Evolutionary conservation across 352 stramenopile genomes (phyloP).

Genomic region (Phytophthora cactorum): DNA sequence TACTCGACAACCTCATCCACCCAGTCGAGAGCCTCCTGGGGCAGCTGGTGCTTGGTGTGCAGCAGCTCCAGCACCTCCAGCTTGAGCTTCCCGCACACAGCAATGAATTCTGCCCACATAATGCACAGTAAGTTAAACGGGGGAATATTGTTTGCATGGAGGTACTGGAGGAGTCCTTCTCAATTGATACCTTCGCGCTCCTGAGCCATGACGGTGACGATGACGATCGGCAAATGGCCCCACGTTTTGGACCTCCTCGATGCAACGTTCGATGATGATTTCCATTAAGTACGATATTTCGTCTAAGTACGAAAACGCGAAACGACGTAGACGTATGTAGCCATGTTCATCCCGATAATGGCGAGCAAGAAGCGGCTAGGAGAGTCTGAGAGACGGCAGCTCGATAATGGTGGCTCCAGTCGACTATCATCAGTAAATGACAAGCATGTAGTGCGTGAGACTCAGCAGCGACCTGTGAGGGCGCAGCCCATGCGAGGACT

Average conservation of each 20-base stretch:
- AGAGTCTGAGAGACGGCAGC: slow-evolving; percentile 16
- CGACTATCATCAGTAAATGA: slow-evolving; percentile 9
- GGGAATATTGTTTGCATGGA: background rate
- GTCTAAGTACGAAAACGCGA: slow-evolving; percentile 22
- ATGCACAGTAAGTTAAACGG: slow-evolving; percentile 2
- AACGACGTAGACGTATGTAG: slow-evolving; percentile 32
- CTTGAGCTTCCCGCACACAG: slow-evolving; percentile 76
- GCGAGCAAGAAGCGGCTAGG: slow-evolving; percentile 30
- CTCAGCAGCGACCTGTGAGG: slow-evolving; percentile 58
- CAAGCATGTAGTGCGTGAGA: slow-evolving; percentile 48
- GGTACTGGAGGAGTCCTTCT: background rate
- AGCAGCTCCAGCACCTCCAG: slow-evolving; percentile 77
- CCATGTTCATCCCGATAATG: slow-evolving; percentile 27
- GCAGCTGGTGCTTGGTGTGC: slow-evolving; percentile 67
- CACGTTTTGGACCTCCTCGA: slow-evolving; percentile 22
- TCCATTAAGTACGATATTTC: slow-evolving; percentile 11
- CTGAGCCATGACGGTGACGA: slow-evolving; percentile 30
- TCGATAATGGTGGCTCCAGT: slow-evolving; percentile 9
- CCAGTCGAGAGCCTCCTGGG: slow-evolving; percentile 82
- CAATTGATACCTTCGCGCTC: slow-evolving; percentile 43
- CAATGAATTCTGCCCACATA: slow-evolving; percentile 71
- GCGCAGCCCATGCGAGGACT: slow-evolving; percentile 66
- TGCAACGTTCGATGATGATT: background rate
- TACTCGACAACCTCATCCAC: slow-evolving; percentile 92
- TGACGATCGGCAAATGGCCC: slow-evolving; percentile 30